Conservation (phyloP, 1,284 basidiomycete genomes). For the Ceratobasidium sp. region DNA sequence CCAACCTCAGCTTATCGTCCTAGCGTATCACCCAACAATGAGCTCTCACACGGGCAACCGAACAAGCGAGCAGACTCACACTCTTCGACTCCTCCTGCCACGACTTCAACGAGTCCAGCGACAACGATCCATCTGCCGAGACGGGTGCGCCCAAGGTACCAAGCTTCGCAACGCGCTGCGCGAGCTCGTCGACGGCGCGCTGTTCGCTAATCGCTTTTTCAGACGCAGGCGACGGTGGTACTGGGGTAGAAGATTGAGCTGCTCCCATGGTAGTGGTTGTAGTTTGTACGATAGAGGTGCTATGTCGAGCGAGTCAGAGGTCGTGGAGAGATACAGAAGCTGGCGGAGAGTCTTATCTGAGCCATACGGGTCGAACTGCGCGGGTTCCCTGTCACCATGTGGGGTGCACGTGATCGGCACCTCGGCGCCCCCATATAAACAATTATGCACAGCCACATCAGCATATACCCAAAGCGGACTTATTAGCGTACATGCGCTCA, state of each 20-base stretch:
- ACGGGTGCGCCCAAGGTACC: constrained; percentile 50
- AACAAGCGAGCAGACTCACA: constrained; percentile 50
- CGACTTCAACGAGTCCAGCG: constrained; percentile 64
- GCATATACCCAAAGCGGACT: no score
- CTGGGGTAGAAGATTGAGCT: constrained; percentile 16
- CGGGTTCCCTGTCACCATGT: constrained; percentile 17
- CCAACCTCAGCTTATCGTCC: constrained; percentile 74
- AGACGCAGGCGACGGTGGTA: neutral
- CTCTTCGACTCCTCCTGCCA: constrained; percentile 71
- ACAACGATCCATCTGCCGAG: constrained; percentile 67
- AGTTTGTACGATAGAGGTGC: constrained; percentile 1
- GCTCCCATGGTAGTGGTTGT: constrained; percentile 26
- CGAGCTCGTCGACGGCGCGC: constrained; percentile 54
- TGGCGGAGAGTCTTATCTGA: constrained; percentile 21
- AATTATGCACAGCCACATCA: neutral
- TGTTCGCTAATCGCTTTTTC: constrained; percentile 51
- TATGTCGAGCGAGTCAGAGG: constrained; percentile 15
- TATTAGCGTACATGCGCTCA: no score
- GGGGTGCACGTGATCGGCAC: constrained; percentile 28
- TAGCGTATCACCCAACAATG: constrained; percentile 3
- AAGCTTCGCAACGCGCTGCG: constrained; percentile 47
- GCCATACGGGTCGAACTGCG: constrained; percentile 35
- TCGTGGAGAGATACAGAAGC: constrained; percentile 3
- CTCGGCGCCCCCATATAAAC: constrained; percentile 3
- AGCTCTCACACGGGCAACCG: neutral